These are phyloP conservation scores for Rhizopogon rudus DNA, from an alignment of 768 basidiomycete species.

Conservation along the genomic window DNA sequence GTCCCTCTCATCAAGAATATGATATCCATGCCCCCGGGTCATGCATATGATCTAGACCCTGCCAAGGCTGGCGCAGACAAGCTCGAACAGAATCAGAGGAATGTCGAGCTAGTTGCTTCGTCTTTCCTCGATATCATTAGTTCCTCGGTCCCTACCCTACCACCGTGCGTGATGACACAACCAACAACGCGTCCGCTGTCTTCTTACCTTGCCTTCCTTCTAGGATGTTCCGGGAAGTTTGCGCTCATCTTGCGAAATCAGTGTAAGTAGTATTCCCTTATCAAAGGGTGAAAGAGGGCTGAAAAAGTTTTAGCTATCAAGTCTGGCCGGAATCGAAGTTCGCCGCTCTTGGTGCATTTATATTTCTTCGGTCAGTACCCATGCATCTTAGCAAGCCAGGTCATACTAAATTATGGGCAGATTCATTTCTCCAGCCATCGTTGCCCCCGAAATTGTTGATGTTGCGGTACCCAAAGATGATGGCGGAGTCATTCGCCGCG, in stretches of 20 bases:
- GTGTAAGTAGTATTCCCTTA: conserved; percentile 50
- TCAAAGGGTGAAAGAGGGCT: conserved; percentile 4
- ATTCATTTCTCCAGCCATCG: conserved; percentile 89
- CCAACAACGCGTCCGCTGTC: neutral
- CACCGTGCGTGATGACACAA: conserved; percentile 50
- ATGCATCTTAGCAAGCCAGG: neutral
- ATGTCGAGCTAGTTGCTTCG: conserved; percentile 67
- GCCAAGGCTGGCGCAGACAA: conserved; percentile 53
- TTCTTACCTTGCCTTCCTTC: conserved; percentile 1
- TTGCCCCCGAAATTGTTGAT: conserved; percentile 81
- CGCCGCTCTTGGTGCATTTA: conserved; percentile 82
- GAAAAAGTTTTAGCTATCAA: conserved; percentile 37
- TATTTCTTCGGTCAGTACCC: conserved; percentile 71
- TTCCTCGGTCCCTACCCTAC: conserved; percentile 63
- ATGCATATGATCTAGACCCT: conserved; percentile 78
- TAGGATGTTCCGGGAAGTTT: conserved; percentile 86
- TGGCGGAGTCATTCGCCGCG: conserved; percentile 57
- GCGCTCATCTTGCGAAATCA: conserved; percentile 69
- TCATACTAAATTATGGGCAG: conserved; percentile 31
- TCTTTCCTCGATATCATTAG: conserved; percentile 74
- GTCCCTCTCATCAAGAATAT: conserved; percentile 75
- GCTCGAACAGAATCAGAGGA: conserved; percentile 59
- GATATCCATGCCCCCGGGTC: conserved; percentile 63
- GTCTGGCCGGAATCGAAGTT: conserved; percentile 80
- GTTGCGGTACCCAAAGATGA: conserved; percentile 69